Evolutionary conservation across 2,329 filamentous ascomycete species (phyloP), one percentile per base, ranked within the genome.

Genomic region (Bipolaris bicolor): DNA sequence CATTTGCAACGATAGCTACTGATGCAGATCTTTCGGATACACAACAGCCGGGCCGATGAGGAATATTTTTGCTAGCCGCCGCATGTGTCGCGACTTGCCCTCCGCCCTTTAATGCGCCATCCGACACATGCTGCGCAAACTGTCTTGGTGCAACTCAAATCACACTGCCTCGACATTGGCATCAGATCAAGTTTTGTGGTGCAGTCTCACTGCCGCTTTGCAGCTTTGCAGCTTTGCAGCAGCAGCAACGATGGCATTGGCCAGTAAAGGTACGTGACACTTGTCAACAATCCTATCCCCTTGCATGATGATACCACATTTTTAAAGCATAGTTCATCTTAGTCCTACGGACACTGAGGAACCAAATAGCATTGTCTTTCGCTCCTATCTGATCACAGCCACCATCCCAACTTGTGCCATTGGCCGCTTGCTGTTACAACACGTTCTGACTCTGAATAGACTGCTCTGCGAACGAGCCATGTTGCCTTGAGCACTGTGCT

Each of bases 271-370:
- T 74, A 74, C 37, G 70, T 70, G 49, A 9, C 24, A 45, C 16
- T 60, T 49, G 50, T 46, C 49, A 49, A 22, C 36, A 22, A 45
- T 55, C 39, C 41, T 49, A 34, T 16, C 26, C 45, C 53, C 49
- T 52, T 69, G 61, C 52, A 64, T 77, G 75, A 78, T 78, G 73
- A 77, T 73, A 67, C 57, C 64, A 65, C 61, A 69, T 65, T 69
- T 73, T 73, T 55, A 60, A 77, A 73, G 76, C 75, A 78, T 78
- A 77, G 75, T 78, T 78, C 76, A 78, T 68, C 76, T 75, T 73
- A 78, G 72, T 72, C 68, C 68, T 62, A 44, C 56, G 71, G 67
- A 66, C 68, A 61, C 64, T 78, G 76, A 70, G 75, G 75, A 77
- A 74, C 66, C 71, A 76, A 72, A 67, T 62, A 70, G 72, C 67